Evolutionary conservation across 768 basidiomycete genomes (phyloP), one percentile per base, ranked within the genome.

Genomic region (Boletus patriciae): DNA sequence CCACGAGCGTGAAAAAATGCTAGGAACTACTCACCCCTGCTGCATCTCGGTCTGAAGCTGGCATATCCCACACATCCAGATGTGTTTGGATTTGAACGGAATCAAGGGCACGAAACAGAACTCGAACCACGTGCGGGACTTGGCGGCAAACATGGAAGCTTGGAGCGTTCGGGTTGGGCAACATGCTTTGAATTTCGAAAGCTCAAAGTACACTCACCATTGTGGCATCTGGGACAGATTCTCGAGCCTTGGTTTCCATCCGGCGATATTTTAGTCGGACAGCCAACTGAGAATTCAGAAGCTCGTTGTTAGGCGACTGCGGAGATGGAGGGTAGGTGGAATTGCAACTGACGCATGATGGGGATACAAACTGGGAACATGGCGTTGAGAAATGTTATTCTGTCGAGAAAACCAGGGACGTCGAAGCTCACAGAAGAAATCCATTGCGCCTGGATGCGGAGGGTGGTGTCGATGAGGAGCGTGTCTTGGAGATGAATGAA

Each of bases 31-130:
- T 61, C 50, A 86, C 85, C 78, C 80, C 55, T 74, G 68, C 62
- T 79, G 78, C 63, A 78, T 74, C 3, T 78, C 77, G 11, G 80
- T 76, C 56, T 75, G 78, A 79, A 87, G 87, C 54, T 85, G 83
- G 66, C 89, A 92, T 57, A 86, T 88, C 23, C 76, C 77, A 70
- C 89, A 92, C 55, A 85, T 66, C 86, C 88, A 90, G 49, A 91
- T 72, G 52, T 80, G 81, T 52, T 80, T 80, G 46, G 80, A 80
- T 23, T 71, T 79, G 63, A 90, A 73, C 2, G 89, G 89, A 42
- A 91, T 70, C 54, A 92, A 71, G 23, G 86, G 89, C 15, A 92
- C 77, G 70, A 83, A 88, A 74, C 85, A 90, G 44, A 92, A 67
- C 70, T 89, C 86, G 66, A 92, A 87, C 89, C 88, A 90, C 37